Evolutionary conservation across 306 rosid species (phyloP), one percentile per base, ranked within the genome.

Genomic region (Castanospermum australe): DNA sequence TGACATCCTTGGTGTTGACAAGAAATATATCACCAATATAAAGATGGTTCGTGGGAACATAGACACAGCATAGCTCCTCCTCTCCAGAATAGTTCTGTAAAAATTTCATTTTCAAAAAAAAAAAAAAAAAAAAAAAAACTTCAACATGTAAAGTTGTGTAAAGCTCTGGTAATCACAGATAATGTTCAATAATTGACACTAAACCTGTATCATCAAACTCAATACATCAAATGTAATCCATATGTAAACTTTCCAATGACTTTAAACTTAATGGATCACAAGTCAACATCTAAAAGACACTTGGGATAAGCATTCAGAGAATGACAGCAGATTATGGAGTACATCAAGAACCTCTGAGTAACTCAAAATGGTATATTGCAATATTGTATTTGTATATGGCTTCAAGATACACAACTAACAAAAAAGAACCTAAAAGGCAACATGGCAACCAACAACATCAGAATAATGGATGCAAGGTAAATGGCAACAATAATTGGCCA

Each of bases 1-100:
- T 88, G 61, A 93, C 92, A 86, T 93, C 98, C 48, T 87, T 85
- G 62, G 93, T 68, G 78, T 83, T 89, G 69, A 91, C 90, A 45
- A 93, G 87, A 82, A 93, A 91, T 59, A 93, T 87, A 88, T 93
- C 98, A 45, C 98, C 98, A 18, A 93, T 91, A 82, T 93, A 93
- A 41, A 93, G 93, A 89, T 93, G 98, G 73, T 93, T 93, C 2
- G 98, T 93, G 50, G 98, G 98, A 82, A 93, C 94, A 79, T 93
- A 93, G 64, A 93, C 98, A 79, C 97, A 91, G 88, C 85, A 93
- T 54, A 93, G 83, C 85, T 89, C 94, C 87, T 93, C 98, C 13
- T 91, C 98, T 79, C 93, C 98, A 79, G 94, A 71, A 84, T 93
- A 93, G 35, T 69, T 89, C 98, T 93, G 89, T 79, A 80, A 2